These are phyloP conservation scores for Gliomastix tumulicola DNA, from an alignment of 2,329 filamentous ascomycete species.

Conservation along the genomic window DNA sequence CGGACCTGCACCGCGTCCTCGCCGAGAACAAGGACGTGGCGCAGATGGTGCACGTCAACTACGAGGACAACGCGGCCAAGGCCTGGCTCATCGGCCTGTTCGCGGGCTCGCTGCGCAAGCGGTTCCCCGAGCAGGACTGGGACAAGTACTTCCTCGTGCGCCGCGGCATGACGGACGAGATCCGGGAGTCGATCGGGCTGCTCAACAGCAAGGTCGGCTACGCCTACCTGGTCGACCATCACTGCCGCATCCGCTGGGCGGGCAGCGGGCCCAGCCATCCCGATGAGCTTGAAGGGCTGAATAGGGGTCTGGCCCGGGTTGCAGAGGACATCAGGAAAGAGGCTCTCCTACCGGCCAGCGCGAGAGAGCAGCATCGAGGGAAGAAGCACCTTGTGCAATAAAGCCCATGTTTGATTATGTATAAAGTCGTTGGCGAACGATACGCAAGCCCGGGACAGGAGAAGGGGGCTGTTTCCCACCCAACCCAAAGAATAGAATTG, in stretches of 20 bases:
- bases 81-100: constrained; percentile 52
- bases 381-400: constrained; percentile 1
- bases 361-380: constrained; percentile 21
- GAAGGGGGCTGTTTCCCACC: too few relatives aligned
- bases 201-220: constrained; percentile 92
- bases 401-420: too few relatives aligned
- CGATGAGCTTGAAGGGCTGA: constrained; percentile 60
- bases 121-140: constrained; percentile 46
- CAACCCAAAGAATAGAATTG: too few relatives aligned
- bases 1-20: constrained; percentile 60
- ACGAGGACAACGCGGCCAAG: constrained; percentile 74
- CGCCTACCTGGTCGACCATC: constrained; percentile 80
- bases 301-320: constrained; percentile 56
- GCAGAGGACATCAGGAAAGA: constrained; percentile 47
- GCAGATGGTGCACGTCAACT: constrained; percentile 81
- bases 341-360: constrained; percentile 20
- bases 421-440: background rate
- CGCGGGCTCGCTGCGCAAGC: constrained; percentile 41
- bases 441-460: background rate
- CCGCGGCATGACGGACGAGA: constrained; percentile 50
- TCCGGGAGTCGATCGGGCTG: constrained; percentile 58
- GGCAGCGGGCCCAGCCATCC: constrained; percentile 66
- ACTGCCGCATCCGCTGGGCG: constrained; percentile 91
- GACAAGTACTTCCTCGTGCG: constrained; percentile 55
- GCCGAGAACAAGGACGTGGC: constrained; percentile 42